Evolutionary conservation across 23 red algal species (phyloP), one percentile per base, ranked within the genome.

Genomic region (Gracilariopsis chorda): DNA sequence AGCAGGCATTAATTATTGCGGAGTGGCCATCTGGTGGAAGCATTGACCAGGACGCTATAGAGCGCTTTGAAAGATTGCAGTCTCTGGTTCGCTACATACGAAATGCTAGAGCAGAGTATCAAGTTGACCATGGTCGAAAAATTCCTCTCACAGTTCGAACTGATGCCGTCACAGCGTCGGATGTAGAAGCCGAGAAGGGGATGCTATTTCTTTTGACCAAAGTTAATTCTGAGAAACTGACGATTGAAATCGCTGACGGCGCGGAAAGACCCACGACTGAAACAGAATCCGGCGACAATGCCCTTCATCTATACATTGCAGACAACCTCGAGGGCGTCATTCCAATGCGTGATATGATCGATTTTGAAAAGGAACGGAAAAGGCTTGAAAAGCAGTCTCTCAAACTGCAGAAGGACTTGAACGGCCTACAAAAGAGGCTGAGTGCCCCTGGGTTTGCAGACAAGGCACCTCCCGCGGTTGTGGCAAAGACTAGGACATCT

Each of bases 71-170:
- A 40, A 82, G 81, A 55, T 67, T 98, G 41, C 96, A 95, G 67
- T 52, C 93, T 32, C 61, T 98, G 17, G 85, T 96, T 36, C 90
- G 96, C 46, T 73, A 79, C 28, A 84, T 98, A 20, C 88, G 96
- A 11, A 95, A 98, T 75, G 91, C 94, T 5, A 84, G 96, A 39
- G 83, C 90, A 44, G 92, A 93, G 80, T 93, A 98, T 82, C 90
- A 91, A 34, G 92, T 98, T 1, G 88, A 92, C 33, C 93, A 93
- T 32, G 48, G 51, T 33, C 62, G 82, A 29, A 80, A 82, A 37
- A 83, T 98, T 40, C 65, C 91, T 10, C 30, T 98, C 40, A 74
- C 76, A 16, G 45, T 98, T 7, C 27, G 37, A 39, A 77, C 90
- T 34, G 92, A 95, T 53, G 35, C 40, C 25, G 36, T 74, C 28